These are phyloP conservation scores for Albugo candida DNA, from an alignment of 352 stramenopile genomes.

Conservation along the genomic window DNA sequence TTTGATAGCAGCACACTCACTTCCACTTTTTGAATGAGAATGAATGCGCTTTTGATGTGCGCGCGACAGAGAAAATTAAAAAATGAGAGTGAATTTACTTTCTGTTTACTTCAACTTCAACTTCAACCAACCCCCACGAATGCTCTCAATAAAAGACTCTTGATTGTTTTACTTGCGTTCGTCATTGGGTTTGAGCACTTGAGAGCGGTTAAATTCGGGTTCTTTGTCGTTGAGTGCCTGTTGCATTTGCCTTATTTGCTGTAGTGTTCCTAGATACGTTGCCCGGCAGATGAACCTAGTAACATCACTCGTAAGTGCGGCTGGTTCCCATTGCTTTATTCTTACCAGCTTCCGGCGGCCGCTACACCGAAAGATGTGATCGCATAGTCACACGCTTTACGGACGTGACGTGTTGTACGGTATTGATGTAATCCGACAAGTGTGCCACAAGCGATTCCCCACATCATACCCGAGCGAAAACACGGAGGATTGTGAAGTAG, in stretches of 20 bases:
- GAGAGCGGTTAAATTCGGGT: too few species aligned
- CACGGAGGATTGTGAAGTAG: conserved; percentile 61
- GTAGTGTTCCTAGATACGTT: conserved; percentile 23
- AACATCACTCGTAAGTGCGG: not conserved
- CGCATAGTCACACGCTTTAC: conserved; percentile 40
- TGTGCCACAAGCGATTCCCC: conserved; percentile 39
- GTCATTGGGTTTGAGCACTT: too few species aligned
- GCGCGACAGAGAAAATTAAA: too few species aligned
- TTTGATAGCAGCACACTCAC: too few species aligned
- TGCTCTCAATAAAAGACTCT: too few species aligned
- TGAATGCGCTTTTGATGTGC: too few species aligned
- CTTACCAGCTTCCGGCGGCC: conserved; percentile 27
- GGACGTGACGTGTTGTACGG: conserved; percentile 31
- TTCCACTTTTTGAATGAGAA: too few species aligned
- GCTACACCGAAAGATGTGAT: conserved; percentile 42
- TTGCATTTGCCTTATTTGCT: conserved; percentile 26
- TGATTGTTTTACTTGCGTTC: too few species aligned
- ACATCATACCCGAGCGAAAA: conserved; percentile 56
- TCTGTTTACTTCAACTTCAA: too few species aligned
- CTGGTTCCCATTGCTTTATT: not conserved
- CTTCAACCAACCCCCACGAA: too few species aligned
- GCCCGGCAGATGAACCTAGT: conserved; percentile 38
- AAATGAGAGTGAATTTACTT: too few species aligned
- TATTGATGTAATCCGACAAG: conserved; percentile 49
- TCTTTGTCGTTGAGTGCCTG: too few species aligned